These are phyloP conservation scores for Zizania palustris DNA, from an alignment of 202 grass and related monocot species.

Conservation along the genomic window DNA sequence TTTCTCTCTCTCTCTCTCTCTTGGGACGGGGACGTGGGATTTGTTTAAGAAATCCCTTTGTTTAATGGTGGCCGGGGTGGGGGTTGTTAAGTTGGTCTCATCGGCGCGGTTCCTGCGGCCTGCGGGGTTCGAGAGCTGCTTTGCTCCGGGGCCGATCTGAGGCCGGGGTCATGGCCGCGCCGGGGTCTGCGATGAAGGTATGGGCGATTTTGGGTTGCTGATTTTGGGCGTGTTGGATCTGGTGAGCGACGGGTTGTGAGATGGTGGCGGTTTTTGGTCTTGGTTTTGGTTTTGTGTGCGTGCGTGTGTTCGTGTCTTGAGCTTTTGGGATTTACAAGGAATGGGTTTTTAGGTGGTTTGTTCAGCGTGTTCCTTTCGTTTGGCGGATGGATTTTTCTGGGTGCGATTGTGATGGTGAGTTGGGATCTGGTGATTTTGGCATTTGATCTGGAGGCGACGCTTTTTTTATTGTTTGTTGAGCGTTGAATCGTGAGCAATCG, in stretches of 20 bases:
- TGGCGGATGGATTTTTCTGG: not conserved
- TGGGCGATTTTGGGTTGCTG: not conserved
- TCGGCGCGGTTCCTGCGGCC: slow-evolving; percentile 18
- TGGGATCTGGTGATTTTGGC: slow-evolving; percentile 42
- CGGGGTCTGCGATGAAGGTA: slow-evolving; percentile 51
- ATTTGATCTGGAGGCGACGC: slow-evolving; percentile 13
- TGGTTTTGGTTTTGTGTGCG: not conserved
- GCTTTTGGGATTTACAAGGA: slow-evolving; percentile 25
- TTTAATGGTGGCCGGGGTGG: slow-evolving; percentile 38
- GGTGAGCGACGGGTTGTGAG: slow-evolving; percentile 23
- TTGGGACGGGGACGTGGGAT: slow-evolving; percentile 26
- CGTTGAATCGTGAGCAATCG: not conserved
- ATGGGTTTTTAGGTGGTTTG: slow-evolving; percentile 8
- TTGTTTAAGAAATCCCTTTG: slow-evolving; percentile 47
- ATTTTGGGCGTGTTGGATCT: slow-evolving; percentile 39
- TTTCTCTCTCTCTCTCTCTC: not conserved
- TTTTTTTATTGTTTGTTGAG: slow-evolving; percentile 7
- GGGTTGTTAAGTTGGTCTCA: slow-evolving; percentile 42
- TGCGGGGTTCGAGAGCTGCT: slow-evolving; percentile 11
- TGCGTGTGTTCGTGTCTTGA: not conserved
- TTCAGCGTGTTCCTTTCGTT: slow-evolving; percentile 15
- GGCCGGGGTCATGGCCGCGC: slow-evolving; percentile 41
- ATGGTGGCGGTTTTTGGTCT: not conserved
- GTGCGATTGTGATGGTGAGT: not conserved
- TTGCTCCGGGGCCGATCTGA: slow-evolving; percentile 37